Conservation (phyloP, 176 grass and related monocot species). For the Metroxylon sagu region DNA sequence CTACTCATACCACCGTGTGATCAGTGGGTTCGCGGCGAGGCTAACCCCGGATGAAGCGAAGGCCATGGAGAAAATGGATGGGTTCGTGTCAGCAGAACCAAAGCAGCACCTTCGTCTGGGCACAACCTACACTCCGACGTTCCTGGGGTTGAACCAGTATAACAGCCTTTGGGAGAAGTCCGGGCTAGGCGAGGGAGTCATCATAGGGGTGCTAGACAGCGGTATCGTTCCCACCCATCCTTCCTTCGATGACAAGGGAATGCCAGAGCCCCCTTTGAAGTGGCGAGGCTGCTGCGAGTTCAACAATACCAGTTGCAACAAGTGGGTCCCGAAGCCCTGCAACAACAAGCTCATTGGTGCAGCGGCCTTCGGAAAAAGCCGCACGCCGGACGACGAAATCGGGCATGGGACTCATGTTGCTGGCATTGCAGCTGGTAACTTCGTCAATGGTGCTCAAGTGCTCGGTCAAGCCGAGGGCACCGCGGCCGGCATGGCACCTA, state of each 20-base stretch:
- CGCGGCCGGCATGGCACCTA: conserved; percentile 47
- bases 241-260: conserved; percentile 56
- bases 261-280: conserved; percentile 37
- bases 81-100: conserved; percentile 41
- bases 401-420: too few species aligned
- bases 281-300: conserved; percentile 69
- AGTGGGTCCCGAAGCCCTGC: conserved; percentile 25
- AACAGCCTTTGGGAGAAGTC: conserved; percentile 7
- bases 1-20: conserved; percentile 60
- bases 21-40: conserved; percentile 77
- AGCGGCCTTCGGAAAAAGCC: too few species aligned
- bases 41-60: conserved; percentile 54
- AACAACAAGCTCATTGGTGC: too few species aligned
- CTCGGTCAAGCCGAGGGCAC: conserved; percentile 75
- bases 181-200: conserved; percentile 37
- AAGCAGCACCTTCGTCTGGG: conserved; percentile 49
- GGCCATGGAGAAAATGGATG: conserved; percentile 27
- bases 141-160: conserved; percentile 55
- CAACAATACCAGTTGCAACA: neutral
- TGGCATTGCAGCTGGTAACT: conserved; percentile 77
- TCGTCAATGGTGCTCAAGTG: conserved; percentile 56
- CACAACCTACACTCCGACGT: conserved; percentile 69
- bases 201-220: conserved; percentile 68
- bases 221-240: conserved; percentile 73
- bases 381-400: too few species aligned